phyloP scores from a whole-genome alignment of 208 protist genomes.

The Tritrichomonas musculus region DNA sequence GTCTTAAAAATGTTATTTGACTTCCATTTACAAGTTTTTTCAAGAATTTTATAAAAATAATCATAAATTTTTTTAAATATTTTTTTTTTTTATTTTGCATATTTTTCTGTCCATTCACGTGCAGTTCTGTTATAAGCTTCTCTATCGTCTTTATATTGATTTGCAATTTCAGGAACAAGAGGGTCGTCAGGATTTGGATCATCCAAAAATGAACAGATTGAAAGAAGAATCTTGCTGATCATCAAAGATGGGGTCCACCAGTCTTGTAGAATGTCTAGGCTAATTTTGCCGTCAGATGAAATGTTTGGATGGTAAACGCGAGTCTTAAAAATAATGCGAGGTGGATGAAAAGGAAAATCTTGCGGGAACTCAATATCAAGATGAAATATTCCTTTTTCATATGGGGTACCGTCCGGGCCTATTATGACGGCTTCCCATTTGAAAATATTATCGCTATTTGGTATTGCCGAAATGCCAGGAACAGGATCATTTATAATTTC shows the following conservation, averaged over 20 bases:
- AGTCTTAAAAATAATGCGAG: constrained; percentile 72
- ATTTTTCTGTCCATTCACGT: constrained; percentile 72
- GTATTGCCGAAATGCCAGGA: constrained; percentile 41
- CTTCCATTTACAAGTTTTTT: too few relatives aligned
- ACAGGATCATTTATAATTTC: too few relatives aligned
- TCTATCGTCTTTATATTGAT: constrained; percentile 75
- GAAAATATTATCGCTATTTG: constrained; percentile 53
- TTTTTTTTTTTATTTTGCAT: constrained; percentile 50
- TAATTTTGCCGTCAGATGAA: constrained; percentile 87
- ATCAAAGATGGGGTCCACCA: constrained; percentile 91
- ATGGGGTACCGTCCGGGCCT: constrained; percentile 75
- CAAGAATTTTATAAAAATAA: too few relatives aligned
- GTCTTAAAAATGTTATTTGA: too few relatives aligned
- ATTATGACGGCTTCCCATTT: constrained; percentile 47
- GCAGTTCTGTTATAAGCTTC: constrained; percentile 64
- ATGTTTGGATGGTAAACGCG: constrained; percentile 81
- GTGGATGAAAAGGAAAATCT: constrained; percentile 90
- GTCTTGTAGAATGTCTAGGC: constrained; percentile 93
- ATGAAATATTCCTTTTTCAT: constrained; percentile 90
- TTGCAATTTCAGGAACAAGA: constrained; percentile 89
- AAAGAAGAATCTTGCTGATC: constrained; percentile 94
- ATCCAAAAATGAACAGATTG: constrained; percentile 91
- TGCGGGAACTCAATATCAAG: constrained; percentile 94
- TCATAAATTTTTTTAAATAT: too few relatives aligned
- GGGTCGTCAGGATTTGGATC: constrained; percentile 98